Conservation (phyloP, 495 filamentous ascomycete species). For the Podospora pseudoanserina region DNA sequence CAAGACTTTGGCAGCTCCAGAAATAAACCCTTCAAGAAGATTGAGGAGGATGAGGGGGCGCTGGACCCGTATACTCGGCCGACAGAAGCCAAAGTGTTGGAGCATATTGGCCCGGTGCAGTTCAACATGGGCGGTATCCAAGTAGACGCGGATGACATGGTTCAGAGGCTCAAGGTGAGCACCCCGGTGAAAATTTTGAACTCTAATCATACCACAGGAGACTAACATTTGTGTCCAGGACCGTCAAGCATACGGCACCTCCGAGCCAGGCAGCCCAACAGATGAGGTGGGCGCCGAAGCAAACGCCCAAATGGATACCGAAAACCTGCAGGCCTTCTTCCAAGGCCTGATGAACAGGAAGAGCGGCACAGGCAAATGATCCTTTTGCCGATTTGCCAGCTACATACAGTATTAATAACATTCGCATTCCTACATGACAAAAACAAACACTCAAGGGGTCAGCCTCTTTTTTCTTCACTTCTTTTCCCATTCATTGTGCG, state of each 20-base stretch:
- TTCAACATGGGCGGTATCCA: conserved; percentile 98
- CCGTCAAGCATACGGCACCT: conserved; percentile 42
- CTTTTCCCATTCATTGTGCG: not conserved
- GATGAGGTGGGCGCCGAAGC: conserved; percentile 32
- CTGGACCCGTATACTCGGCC: conserved; percentile 27
- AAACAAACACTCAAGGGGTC: not conserved
- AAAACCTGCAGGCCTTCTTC: conserved; percentile 50
- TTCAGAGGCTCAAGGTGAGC: conserved; percentile 78
- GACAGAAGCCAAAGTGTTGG: conserved; percentile 62
- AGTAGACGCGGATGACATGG: conserved; percentile 93
- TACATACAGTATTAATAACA: not conserved
- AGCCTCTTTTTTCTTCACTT: not conserved
- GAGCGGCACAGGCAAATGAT: conserved; percentile 17
- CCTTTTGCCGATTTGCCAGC: not conserved
- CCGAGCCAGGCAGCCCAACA: conserved; percentile 33
- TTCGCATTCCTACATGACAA: not conserved
- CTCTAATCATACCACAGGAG: not conserved
- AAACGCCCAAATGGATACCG: conserved; percentile 41
- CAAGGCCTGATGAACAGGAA: conserved; percentile 45
- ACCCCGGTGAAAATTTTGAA: not conserved
- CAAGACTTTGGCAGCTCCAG: conserved; percentile 33
- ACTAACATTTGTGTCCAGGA: conserved; percentile 35
- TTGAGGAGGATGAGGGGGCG: conserved; percentile 23
- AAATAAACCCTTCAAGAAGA: conserved; percentile 38
- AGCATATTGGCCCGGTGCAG: conserved; percentile 92